Evolutionary conservation across 2,329 filamentous ascomycete genomes (phyloP).

Genomic region (Didymella arachidicola): DNA sequence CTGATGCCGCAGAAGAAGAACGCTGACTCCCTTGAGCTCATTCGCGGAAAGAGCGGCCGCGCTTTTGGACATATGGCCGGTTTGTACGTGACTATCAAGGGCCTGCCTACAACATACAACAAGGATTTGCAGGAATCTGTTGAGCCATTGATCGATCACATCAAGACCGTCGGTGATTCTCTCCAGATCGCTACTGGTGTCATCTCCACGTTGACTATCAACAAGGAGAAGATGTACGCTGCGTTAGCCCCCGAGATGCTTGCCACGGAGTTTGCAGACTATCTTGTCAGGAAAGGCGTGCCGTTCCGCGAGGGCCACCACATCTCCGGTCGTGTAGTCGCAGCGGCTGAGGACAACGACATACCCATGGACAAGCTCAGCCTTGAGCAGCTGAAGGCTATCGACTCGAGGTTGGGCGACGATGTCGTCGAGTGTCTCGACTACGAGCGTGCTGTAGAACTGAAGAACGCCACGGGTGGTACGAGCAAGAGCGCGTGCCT

Average conservation of each 20-base stretch:
- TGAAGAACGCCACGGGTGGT: constrained; percentile 77
- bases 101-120: constrained; percentile 84
- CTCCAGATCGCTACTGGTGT: constrained; percentile 84
- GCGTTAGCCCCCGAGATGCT: constrained; percentile 85
- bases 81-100: constrained; percentile 77
- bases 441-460: constrained; percentile 84
- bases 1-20: constrained; percentile 90
- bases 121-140: constrained; percentile 91
- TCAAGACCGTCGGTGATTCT: constrained; percentile 82
- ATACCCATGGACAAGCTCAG: constrained; percentile 75
- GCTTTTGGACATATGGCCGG: constrained; percentile 84
- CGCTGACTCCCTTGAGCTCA: constrained; percentile 74
- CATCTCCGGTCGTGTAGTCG: constrained; percentile 75
- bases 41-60: constrained; percentile 79
- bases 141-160: constrained; percentile 83
- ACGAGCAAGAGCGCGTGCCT: constrained; percentile 74
- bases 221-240: constrained; percentile 78
- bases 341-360: constrained; percentile 71
- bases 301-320: constrained; percentile 84
- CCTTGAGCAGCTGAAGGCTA: constrained; percentile 69
- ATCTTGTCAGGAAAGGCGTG: constrained; percentile 70
- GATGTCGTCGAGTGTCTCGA: constrained; percentile 77
- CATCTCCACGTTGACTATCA: constrained; percentile 73
- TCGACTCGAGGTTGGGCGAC: constrained; percentile 74
- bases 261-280: constrained; percentile 73